These are phyloP conservation scores for Dendryphion nanum DNA, from an alignment of 2,329 filamentous ascomycete genomes.

Conservation along the genomic window DNA sequence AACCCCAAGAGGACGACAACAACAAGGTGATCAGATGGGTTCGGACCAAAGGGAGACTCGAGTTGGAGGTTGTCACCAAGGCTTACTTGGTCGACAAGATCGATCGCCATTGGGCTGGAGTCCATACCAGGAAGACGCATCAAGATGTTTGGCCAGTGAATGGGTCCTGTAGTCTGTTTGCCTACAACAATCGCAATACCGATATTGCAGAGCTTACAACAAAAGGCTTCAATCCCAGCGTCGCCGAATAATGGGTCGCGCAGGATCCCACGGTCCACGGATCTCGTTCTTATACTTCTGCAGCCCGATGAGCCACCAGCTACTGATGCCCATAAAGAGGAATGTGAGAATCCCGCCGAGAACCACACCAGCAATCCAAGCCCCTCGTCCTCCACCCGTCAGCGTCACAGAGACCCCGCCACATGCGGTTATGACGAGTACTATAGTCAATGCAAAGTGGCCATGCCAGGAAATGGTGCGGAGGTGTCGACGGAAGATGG, in stretches of 20 bases:
- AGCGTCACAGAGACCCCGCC: conserved; percentile 69
- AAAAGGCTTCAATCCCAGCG: conserved; percentile 48
- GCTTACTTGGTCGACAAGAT: conserved; percentile 16
- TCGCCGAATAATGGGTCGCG: conserved; percentile 79
- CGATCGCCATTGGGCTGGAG: conserved; percentile 14
- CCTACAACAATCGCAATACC: conserved; percentile 25
- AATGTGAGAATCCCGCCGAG: conserved; percentile 73
- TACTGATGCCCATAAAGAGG: conserved; percentile 85
- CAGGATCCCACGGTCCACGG: conserved; percentile 95
- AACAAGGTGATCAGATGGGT: conserved; percentile 32
- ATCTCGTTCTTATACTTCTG: conserved; percentile 99
- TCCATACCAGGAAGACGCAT: conserved; percentile 10
- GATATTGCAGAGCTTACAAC: conserved; percentile 12
- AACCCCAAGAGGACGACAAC: conserved; percentile 7
- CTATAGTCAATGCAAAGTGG: conserved; percentile 72
- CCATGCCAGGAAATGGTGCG: conserved; percentile 78
- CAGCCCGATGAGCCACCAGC: conserved; percentile 95
- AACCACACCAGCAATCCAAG: conserved; percentile 68
- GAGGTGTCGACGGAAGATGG: conserved; percentile 91
- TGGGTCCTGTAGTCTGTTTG: conserved; percentile 27
- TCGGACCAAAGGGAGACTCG: conserved; percentile 22
- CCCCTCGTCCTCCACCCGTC: conserved; percentile 53
- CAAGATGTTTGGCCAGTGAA: conserved; percentile 29
- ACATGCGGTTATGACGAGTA: conserved; percentile 76
- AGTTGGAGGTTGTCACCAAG: conserved; percentile 30